These are phyloP conservation scores for Peronospora farinosa DNA, from an alignment of 352 stramenopile species.

Conservation along the genomic window DNA sequence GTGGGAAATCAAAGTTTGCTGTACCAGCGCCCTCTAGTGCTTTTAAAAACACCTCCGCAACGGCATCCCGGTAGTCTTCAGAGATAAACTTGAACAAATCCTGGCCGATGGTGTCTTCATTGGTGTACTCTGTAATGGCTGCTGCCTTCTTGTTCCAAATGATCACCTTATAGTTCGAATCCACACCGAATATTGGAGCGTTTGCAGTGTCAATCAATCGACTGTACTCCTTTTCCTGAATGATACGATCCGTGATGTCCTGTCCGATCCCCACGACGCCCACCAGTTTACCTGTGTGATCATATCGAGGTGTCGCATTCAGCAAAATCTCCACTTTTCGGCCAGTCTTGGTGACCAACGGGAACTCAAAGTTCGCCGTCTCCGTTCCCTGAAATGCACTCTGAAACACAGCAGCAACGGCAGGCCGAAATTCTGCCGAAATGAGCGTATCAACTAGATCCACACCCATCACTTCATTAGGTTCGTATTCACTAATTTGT, in stretches of 20 bases:
- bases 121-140: slow-evolving; percentile 75
- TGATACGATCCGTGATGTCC: slow-evolving; percentile 56
- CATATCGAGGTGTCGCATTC: slow-evolving; percentile 45
- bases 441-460: slow-evolving; percentile 78
- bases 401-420: slow-evolving; percentile 43
- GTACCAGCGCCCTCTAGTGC: slow-evolving; percentile 45
- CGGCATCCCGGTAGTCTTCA: slow-evolving; percentile 47
- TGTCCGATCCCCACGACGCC: slow-evolving; percentile 53
- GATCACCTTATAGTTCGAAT: slow-evolving; percentile 56
- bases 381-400: slow-evolving; percentile 48
- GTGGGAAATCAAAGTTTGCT: slow-evolving; percentile 70
- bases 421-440: slow-evolving; percentile 37
- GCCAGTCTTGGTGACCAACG: slow-evolving; percentile 54
- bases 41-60: slow-evolving; percentile 52
- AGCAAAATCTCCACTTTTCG: slow-evolving; percentile 45
- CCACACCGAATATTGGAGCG: slow-evolving; percentile 57
- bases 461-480: slow-evolving; percentile 77
- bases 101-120: slow-evolving; percentile 74
- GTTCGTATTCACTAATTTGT: slow-evolving; percentile 68
- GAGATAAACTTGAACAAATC: slow-evolving; percentile 60
- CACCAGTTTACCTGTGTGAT: slow-evolving; percentile 42
- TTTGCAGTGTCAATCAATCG: slow-evolving; percentile 64
- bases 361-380: slow-evolving; percentile 51
- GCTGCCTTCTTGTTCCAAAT: slow-evolving; percentile 88
- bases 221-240: slow-evolving; percentile 60